phyloP scores from a whole-genome alignment of 2,329 filamentous ascomycete species.

The Epichloe gansuensis region DNA sequence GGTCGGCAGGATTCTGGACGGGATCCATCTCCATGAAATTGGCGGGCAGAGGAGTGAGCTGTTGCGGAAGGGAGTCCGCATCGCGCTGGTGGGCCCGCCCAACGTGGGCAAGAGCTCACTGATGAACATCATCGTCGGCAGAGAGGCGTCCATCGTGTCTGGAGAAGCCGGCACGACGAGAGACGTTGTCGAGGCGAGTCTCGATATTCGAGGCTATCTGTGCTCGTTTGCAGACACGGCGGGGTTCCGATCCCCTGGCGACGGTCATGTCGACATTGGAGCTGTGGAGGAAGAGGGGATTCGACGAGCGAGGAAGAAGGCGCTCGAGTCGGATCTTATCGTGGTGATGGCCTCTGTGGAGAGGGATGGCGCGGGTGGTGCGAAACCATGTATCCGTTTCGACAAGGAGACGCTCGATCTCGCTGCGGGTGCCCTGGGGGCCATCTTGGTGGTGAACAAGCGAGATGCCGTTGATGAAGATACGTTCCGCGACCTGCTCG shows the following conservation, averaged over 20 bases:
- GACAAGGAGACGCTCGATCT: slow-evolving; percentile 44
- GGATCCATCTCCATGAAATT: slow-evolving; percentile 57
- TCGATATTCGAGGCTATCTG: slow-evolving; percentile 82
- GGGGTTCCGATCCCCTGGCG: slow-evolving; percentile 52
- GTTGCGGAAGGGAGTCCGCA: slow-evolving; percentile 69
- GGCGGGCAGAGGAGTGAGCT: slow-evolving; percentile 77
- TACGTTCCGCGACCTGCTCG: slow-evolving; percentile 26
- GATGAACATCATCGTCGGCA: slow-evolving; percentile 78
- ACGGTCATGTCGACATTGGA: slow-evolving; percentile 38
- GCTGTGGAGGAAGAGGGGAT: slow-evolving; percentile 83
- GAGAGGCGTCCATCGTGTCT: slow-evolving; percentile 92
- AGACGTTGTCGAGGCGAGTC: slow-evolving; percentile 82
- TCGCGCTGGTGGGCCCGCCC: slow-evolving; percentile 80
- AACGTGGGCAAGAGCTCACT: slow-evolving; percentile 94
- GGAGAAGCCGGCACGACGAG: slow-evolving; percentile 85
- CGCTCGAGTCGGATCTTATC: slow-evolving; percentile 73
- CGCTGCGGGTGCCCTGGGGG: slow-evolving; percentile 34
- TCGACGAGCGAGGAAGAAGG: slow-evolving; percentile 68
- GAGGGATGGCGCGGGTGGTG: slow-evolving; percentile 17
- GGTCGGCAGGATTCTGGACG: slow-evolving; percentile 45
- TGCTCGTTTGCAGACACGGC: slow-evolving; percentile 95
- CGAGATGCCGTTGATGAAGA: slow-evolving; percentile 33
- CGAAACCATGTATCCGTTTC: slow-evolving; percentile 30
- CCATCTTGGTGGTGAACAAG: slow-evolving; percentile 52
- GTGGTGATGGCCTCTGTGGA: slow-evolving; percentile 72